phyloP scores from a whole-genome alignment of 2,329 filamentous ascomycete genomes.

The Uncinocarpus reesii region DNA sequence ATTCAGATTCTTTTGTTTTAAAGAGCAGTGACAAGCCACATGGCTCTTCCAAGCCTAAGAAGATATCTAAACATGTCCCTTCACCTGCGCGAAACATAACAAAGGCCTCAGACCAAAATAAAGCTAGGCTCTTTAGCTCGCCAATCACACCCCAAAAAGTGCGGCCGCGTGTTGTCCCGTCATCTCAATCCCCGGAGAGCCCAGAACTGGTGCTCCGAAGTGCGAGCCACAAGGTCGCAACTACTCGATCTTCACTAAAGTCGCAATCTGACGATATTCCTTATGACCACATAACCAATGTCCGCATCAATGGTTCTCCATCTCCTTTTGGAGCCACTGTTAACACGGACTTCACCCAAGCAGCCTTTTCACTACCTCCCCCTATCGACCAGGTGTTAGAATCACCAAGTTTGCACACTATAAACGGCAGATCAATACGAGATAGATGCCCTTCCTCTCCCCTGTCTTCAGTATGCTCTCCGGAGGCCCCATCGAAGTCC shows the following conservation, averaged over 20 bases:
- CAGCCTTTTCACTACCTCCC: neutral
- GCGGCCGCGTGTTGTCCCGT: constrained; percentile 29
- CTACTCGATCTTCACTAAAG: neutral
- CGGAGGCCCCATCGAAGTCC: constrained; percentile 3
- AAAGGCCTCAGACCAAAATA: neutral
- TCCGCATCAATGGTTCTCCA: neutral
- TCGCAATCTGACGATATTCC: neutral
- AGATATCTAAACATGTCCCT: neutral
- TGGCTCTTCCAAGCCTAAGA: neutral
- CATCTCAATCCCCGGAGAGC: constrained; percentile 37
- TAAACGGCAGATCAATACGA: neutral
- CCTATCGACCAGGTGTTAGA: neutral
- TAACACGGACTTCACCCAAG: neutral
- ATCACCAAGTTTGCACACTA: neutral
- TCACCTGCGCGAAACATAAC: neutral
- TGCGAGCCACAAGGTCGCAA: neutral
- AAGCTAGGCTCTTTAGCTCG: neutral
- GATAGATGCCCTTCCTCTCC: neutral
- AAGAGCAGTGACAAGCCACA: neutral
- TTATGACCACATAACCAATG: neutral
- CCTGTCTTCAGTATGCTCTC: constrained; percentile 2
- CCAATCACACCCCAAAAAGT: constrained; percentile 28
- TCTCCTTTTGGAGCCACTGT: neutral
- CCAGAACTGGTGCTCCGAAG: constrained; percentile 24
- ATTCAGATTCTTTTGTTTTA: too few species aligned